Percentiles rank a stretch among this genome's conserved stretches.
phyloP scores from a whole-genome alignment of 805 yeast genomes.

The Sugiyamaella mastotermitis region DNA sequence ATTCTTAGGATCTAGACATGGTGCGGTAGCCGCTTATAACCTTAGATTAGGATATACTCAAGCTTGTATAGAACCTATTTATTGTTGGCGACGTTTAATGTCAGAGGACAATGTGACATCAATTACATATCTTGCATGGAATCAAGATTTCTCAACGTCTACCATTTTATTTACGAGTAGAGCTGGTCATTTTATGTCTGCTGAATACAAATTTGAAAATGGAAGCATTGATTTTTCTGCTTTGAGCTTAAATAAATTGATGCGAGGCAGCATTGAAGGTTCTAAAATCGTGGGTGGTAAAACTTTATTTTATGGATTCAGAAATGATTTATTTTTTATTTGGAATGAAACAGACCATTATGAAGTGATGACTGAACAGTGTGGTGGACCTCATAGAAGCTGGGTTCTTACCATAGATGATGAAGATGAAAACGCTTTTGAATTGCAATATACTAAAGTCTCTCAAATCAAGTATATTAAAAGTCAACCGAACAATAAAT shows the following conservation, averaged over 20 bases:
- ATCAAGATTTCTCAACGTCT: too few species aligned
- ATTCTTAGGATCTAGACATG: constrained; percentile 66
- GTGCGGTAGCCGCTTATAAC: constrained; percentile 55
- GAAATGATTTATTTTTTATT: constrained; percentile 67
- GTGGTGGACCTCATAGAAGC: constrained; percentile 89
- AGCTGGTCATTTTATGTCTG: constrained; percentile 22
- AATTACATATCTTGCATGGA: constrained; percentile 4
- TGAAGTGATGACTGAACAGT: constrained; percentile 61
- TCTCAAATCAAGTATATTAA: constrained; percentile 36
- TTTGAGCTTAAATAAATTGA: constrained; percentile 47
- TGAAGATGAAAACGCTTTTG: constrained; percentile 28
- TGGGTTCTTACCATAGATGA: constrained; percentile 49
- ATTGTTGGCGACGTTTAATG: constrained; percentile 17
- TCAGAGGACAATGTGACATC: constrained; percentile 28
- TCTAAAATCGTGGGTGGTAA: constrained; percentile 32
- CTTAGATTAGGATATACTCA: constrained; percentile 20
- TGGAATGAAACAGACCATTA: constrained; percentile 76
- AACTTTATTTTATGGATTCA: constrained; percentile 69
- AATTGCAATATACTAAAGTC: constrained; percentile 56
- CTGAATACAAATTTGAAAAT: constrained; percentile 1
- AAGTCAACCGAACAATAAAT: constrained; percentile 16
- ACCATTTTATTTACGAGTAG: constrained; percentile 20
- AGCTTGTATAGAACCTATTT: constrained; percentile 1
- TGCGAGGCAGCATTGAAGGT: constrained; percentile 81
- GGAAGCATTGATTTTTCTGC: background rate